Evolutionary conservation across 1,139 yeast species (phyloP).

Genomic region (Saccharomyces hybrid): DNA sequence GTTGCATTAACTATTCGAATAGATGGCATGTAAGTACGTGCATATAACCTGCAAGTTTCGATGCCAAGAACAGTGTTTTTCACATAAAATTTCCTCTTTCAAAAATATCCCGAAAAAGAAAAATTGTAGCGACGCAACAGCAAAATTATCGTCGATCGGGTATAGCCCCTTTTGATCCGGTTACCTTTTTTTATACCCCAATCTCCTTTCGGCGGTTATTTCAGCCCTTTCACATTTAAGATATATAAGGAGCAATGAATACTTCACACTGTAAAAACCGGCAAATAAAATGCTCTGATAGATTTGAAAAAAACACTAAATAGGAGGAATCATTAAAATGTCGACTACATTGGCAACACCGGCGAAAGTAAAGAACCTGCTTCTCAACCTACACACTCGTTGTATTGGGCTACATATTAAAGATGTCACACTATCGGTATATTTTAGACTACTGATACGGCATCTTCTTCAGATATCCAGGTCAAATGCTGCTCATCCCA

Average conservation of each 20-base stretch:
- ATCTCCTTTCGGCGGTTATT: background rate
- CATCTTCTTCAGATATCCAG: constrained; percentile 19
- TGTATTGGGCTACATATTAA: constrained; percentile 19
- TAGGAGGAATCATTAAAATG: background rate
- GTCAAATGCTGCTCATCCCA: constrained; percentile 16
- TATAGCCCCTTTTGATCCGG: background rate
- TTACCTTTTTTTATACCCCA: background rate
- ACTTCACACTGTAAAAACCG: too few species aligned
- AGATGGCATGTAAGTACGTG: too few species aligned
- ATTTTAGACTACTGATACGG: constrained; percentile 13
- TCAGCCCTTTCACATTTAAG: background rate
- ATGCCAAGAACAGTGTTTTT: background rate
- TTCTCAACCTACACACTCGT: constrained; percentile 11
- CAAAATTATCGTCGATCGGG: background rate
- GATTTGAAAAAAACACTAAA: too few species aligned
- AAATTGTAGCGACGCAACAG: background rate
- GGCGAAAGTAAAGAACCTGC: constrained; percentile 6
- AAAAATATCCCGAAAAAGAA: background rate
- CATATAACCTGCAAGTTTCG: background rate
- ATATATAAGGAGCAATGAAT: background rate
- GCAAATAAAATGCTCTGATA: too few species aligned
- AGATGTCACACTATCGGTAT: constrained; percentile 13
- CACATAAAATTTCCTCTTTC: background rate
- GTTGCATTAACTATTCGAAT: too few species aligned
- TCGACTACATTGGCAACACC: background rate